Conservation (phyloP, 2,329 filamentous ascomycete species). For the Furcasterigmium furcatum region DNA sequence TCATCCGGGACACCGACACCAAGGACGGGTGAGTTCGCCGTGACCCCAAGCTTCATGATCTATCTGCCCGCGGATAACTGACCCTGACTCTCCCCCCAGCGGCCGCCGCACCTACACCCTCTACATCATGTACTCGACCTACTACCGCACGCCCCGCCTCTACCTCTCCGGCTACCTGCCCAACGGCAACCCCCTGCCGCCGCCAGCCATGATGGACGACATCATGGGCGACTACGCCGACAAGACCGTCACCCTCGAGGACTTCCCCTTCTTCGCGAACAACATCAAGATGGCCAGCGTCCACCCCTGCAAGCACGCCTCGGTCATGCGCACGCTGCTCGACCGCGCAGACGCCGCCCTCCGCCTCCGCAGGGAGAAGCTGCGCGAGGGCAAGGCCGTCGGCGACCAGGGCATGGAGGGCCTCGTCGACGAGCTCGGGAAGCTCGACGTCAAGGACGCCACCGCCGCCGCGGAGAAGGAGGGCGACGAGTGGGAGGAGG, state of each 20-base stretch:
- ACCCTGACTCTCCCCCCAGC: slow-evolving; percentile 41
- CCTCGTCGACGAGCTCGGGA: slow-evolving; percentile 76
- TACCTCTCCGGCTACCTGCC: slow-evolving; percentile 89
- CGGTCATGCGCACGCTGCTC: slow-evolving; percentile 95
- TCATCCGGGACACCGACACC: slow-evolving; percentile 70
- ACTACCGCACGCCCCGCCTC: slow-evolving; percentile 92
- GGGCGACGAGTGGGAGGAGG: slow-evolving; percentile 64
- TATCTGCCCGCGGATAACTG: neutral
- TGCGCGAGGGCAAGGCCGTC: slow-evolving; percentile 56
- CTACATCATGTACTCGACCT: slow-evolving; percentile 97
- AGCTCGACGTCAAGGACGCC: slow-evolving; percentile 54
- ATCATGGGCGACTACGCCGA: slow-evolving; percentile 96
- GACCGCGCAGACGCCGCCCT: slow-evolving; percentile 92
- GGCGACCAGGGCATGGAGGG: slow-evolving; percentile 70
- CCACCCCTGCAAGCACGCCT: slow-evolving; percentile 95
- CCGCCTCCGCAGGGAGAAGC: slow-evolving; percentile 81
- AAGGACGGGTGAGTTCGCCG: slow-evolving; percentile 38
- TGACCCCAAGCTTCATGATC: too few species aligned
- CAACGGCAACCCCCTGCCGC: slow-evolving; percentile 75
- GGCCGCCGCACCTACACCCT: slow-evolving; percentile 91
- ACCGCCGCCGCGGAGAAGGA: slow-evolving; percentile 47
- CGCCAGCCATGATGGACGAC: slow-evolving; percentile 90
- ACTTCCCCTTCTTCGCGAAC: slow-evolving; percentile 92
- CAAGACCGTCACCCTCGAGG: slow-evolving; percentile 97
- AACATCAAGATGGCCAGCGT: slow-evolving; percentile 95